phyloP scores from a whole-genome alignment of 768 basidiomycete species.

The Phlebiopsis flavidoalba region DNA sequence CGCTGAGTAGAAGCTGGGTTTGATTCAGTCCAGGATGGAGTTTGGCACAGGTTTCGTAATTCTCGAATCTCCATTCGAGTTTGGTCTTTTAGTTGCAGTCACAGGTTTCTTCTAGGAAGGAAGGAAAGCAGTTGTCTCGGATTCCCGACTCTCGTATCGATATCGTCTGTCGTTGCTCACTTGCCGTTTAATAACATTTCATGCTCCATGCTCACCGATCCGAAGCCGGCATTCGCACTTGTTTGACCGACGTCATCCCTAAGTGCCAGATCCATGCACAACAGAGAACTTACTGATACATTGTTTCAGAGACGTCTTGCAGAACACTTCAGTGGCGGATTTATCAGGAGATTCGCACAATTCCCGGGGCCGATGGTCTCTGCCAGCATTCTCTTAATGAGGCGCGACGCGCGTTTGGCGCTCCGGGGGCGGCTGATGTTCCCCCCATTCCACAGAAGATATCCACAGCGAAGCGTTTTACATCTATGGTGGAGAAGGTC shows the following conservation, averaged over 20 bases:
- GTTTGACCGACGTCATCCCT: not conserved
- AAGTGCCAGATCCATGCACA: not conserved
- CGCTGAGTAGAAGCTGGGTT: slow-evolving; percentile 50
- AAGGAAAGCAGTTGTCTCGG: not conserved
- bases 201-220: not conserved
- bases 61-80: not conserved
- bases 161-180: slow-evolving; percentile 2
- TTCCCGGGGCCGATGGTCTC: not conserved
- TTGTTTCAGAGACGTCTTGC: not conserved
- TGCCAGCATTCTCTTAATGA: not conserved
- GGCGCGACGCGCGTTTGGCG: not conserved
- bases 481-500: not conserved
- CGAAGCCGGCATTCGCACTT: not conserved
- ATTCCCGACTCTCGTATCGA: not conserved
- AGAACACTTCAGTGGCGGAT: not conserved
- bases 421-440: not conserved
- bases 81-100: not conserved
- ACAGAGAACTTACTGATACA: not conserved
- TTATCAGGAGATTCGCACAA: not conserved
- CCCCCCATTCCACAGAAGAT: not conserved
- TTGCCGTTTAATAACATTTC: not conserved
- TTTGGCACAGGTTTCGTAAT: not conserved
- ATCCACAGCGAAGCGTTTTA: not conserved
- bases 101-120: slow-evolving; percentile 4
- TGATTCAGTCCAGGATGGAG: not conserved